A percentile compares a stretch with the other conserved stretches of the same genome.
Conservation (phyloP, 1,284 basidiomycete species). For the Irpex rosettiformis region DNA sequence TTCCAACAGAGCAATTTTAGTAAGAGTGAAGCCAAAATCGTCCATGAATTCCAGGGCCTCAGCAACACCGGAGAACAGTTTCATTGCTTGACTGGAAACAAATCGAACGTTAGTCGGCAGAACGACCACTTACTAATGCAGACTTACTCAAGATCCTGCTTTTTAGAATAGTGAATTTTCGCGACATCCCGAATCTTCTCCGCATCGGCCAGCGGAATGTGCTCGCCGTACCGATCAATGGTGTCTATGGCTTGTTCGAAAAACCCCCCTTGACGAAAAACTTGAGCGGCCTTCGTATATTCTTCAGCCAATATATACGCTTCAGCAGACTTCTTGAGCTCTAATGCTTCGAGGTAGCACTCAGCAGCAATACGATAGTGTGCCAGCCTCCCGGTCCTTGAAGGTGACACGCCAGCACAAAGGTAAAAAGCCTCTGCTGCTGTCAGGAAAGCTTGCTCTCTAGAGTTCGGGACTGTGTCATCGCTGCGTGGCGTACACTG, state of each 20-base stretch:
- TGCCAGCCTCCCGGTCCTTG: conserved; percentile 25
- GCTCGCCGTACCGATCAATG: conserved; percentile 31
- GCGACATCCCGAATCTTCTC: conserved; percentile 45
- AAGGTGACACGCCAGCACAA: conserved; percentile 35
- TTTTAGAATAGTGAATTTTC: conserved; percentile 47
- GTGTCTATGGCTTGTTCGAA: conserved; percentile 55
- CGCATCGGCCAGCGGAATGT: conserved; percentile 33
- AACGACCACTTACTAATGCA: background rate
- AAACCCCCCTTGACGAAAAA: conserved; percentile 44
- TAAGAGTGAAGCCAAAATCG: conserved; percentile 49
- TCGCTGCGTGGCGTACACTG: conserved; percentile 14
- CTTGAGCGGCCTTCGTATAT: conserved; percentile 41
- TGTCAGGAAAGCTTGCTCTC: background rate
- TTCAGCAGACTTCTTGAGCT: conserved; percentile 42
- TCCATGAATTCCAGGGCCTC: conserved; percentile 58
- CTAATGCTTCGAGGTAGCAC: conserved; percentile 43
- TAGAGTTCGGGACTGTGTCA: background rate
- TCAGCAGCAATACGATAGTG: conserved; percentile 52
- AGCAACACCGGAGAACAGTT: conserved; percentile 48
- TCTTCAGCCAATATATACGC: conserved; percentile 41
- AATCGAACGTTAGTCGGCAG: background rate
- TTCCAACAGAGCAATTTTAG: conserved; percentile 47
- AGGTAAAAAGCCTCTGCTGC: conserved; percentile 48
- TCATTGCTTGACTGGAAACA: conserved; percentile 39
- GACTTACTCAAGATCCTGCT: conserved; percentile 42